Evolutionary conservation across 2,329 filamentous ascomycete species (phyloP).

Genomic region (Aspergillus quadricinctus): DNA sequence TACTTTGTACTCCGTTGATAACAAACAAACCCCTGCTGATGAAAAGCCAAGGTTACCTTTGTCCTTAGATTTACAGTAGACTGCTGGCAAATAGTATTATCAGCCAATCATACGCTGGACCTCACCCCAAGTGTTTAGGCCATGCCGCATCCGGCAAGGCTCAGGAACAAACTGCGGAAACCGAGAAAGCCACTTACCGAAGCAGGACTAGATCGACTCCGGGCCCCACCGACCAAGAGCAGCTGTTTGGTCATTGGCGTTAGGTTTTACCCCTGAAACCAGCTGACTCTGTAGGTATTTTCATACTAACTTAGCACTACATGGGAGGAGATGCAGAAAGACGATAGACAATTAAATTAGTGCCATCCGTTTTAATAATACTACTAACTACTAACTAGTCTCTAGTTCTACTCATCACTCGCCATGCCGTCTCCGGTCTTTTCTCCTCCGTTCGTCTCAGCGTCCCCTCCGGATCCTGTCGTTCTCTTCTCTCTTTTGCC

Average conservation of each 20-base stretch:
- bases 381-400: too few relatives aligned
- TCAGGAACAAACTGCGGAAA: not conserved
- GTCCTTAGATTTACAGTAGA: too few relatives aligned
- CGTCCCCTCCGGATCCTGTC: not conserved
- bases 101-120: not conserved
- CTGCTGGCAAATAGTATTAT: too few relatives aligned
- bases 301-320: too few relatives aligned
- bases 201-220: not conserved
- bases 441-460: slow-evolving; percentile 3
- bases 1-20: too few relatives aligned
- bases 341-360: too few relatives aligned
- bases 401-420: too few relatives aligned
- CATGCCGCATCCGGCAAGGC: not conserved
- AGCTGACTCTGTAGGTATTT: too few relatives aligned
- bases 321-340: too few relatives aligned
- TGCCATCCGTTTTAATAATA: not conserved
- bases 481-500: slow-evolving; percentile 4
- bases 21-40: too few relatives aligned
- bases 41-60: too few relatives aligned
- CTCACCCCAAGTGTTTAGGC: not conserved
- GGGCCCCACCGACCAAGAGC: not conserved
- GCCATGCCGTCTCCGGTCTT: not conserved
- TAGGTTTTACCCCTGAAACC: not conserved
- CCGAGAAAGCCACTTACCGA: not conserved
- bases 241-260: not conserved